Evolutionary conservation across 2,329 filamentous ascomycete genomes (phyloP).

Genomic region (Atkinsonella texensis): DNA sequence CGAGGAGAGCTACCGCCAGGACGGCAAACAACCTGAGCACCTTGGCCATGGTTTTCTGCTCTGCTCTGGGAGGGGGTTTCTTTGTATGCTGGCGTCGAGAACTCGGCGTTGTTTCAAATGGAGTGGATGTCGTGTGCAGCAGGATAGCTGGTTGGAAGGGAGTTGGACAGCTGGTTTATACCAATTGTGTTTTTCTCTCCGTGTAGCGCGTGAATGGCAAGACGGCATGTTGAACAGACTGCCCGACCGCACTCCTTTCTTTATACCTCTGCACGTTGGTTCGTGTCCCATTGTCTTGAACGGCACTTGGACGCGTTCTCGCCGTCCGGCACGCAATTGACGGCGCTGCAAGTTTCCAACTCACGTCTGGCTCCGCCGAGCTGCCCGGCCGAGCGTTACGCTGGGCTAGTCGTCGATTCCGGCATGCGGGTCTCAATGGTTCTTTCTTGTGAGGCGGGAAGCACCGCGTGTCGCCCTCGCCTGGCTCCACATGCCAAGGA

Average conservation of each 20-base stretch:
- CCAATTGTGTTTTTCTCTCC: neutral
- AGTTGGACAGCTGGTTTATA: neutral
- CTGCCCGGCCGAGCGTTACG: no score
- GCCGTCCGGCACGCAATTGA: neutral
- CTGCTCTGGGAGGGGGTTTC: neutral
- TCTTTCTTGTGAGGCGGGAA: neutral
- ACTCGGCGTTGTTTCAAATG: neutral
- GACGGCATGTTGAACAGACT: neutral
- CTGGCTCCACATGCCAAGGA: neutral
- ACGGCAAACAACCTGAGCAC: conserved; percentile 1
- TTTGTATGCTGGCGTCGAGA: neutral
- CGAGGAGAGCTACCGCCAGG: neutral
- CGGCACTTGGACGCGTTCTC: neutral
- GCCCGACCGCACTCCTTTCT: neutral
- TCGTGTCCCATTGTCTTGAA: neutral
- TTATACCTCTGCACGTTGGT: neutral
- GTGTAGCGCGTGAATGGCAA: neutral
- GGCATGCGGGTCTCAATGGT: conserved; percentile 2
- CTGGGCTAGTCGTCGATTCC: neutral
- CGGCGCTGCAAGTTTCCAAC: neutral
- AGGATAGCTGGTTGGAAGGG: neutral
- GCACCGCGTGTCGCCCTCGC: neutral
- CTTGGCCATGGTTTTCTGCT: conserved; percentile 5
- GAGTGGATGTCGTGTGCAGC: no score
- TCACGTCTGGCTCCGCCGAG: no score